Conservation (phyloP, 345 rosid genomes). For the Hibiscus syriacus region DNA sequence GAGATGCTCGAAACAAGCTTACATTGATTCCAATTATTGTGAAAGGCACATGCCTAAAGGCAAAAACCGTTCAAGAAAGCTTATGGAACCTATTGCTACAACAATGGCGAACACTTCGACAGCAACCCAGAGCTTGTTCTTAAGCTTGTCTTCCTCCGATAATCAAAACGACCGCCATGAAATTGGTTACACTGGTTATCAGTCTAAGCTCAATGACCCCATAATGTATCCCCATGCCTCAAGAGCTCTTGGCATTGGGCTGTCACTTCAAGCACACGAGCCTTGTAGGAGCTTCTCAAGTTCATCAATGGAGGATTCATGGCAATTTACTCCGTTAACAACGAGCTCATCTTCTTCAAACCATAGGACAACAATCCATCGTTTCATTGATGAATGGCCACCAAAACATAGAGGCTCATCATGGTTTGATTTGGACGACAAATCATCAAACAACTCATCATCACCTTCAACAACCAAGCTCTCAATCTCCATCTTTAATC, state of each 20-base stretch:
- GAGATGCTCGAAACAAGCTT: conserved; percentile 86
- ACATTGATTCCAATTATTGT: conserved; percentile 78
- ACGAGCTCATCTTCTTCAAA: no score
- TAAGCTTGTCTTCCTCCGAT: no score
- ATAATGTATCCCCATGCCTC: conserved; percentile 26
- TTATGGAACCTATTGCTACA: conserved; percentile 40
- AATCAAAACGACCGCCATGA: no score
- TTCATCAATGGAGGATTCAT: conserved; percentile 51
- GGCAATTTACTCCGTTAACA: no score
- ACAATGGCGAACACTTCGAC: no score
- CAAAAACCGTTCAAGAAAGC: conserved; percentile 92
- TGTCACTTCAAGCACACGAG: conserved; percentile 22
- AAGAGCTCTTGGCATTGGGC: conserved; percentile 24
- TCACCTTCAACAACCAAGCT: no score
- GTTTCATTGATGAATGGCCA: no score
- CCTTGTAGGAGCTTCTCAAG: conserved; percentile 37
- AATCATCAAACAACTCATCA: conserved; percentile 42
- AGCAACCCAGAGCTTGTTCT: no score
- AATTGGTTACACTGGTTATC: no score
- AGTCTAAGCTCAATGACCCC: no score
- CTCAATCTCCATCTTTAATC: no score
- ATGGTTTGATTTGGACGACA: conserved; percentile 53
- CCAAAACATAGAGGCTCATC: conserved; percentile 34
- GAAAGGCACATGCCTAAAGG: conserved; percentile 97
- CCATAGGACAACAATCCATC: no score